Conservation (phyloP, 805 yeast genomes). For the Candida ascalaphidarum region DNA sequence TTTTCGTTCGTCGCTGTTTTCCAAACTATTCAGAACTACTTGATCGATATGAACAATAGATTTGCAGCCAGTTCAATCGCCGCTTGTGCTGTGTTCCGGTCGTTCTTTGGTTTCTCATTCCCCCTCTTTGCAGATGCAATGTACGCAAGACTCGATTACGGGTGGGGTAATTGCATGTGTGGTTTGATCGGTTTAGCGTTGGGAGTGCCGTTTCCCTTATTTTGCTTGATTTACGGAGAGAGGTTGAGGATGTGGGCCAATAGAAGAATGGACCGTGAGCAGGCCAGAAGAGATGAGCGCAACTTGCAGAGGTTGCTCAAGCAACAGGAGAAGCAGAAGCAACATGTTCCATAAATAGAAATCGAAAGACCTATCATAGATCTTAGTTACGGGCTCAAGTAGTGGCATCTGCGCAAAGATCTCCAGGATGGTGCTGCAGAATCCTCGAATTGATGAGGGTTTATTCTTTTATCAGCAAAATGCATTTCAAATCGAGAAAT, state of each 20-base stretch:
- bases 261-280: conserved; percentile 35
- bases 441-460: too few species aligned
- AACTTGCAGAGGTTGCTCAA: conserved; percentile 31
- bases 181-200: conserved; percentile 47
- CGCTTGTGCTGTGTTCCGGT: conserved; percentile 61
- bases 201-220: conserved; percentile 62
- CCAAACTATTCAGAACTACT: conserved; percentile 57
- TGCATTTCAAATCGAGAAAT: too few species aligned
- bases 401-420: too few species aligned
- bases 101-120: conserved; percentile 59
- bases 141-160: conserved; percentile 51
- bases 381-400: too few species aligned
- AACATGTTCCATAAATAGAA: too few species aligned
- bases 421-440: too few species aligned
- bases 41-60: conserved; percentile 63
- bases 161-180: conserved; percentile 64
- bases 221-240: conserved; percentile 50
- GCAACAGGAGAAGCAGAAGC: too few species aligned
- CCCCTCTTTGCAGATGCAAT: conserved; percentile 56
- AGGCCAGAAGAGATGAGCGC: conserved; percentile 36
- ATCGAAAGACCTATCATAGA: too few species aligned
- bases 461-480: too few species aligned
- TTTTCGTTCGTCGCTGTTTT: conserved; percentile 56
- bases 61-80: conserved; percentile 65
- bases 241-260: conserved; percentile 52